These are phyloP conservation scores for Ceratonia siliqua DNA, from an alignment of 306 rosid genomes.

Conservation along the genomic window DNA sequence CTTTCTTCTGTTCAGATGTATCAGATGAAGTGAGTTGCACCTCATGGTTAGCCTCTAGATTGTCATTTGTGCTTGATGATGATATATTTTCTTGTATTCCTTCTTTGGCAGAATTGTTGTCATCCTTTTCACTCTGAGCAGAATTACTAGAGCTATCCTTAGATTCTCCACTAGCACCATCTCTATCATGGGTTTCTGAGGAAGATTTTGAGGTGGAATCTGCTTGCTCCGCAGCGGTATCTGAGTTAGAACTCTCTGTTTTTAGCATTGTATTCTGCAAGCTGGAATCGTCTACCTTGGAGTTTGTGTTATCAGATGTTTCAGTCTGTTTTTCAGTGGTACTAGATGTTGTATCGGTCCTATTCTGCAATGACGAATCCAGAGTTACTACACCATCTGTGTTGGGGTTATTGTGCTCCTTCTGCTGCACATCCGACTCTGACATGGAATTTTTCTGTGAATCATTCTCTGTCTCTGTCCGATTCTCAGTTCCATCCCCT, in stretches of 20 bases:
- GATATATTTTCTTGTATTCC: constrained; percentile 35
- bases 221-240: constrained; percentile 34
- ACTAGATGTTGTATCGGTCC: neutral
- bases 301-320: constrained; percentile 26
- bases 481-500: constrained; percentile 35
- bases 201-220: constrained; percentile 40
- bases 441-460: constrained; percentile 20
- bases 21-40: constrained; percentile 44
- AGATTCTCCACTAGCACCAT: constrained; percentile 32
- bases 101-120: constrained; percentile 34
- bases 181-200: constrained; percentile 34
- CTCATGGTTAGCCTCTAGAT: constrained; percentile 32
- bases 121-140: constrained; percentile 29
- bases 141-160: constrained; percentile 35
- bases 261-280: constrained; percentile 35
- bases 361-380: constrained; percentile 7
- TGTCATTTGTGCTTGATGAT: constrained; percentile 36
- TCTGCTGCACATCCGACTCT: constrained; percentile 35
- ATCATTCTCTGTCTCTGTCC: constrained; percentile 26
- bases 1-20: constrained; percentile 38
- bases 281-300: constrained; percentile 35
- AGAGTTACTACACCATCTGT: constrained; percentile 4
- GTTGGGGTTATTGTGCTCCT: constrained; percentile 17
- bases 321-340: constrained; percentile 21
- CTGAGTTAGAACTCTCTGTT: constrained; percentile 35